Conservation (phyloP, 148 eudicot species). For the Beta vulgaris region DNA sequence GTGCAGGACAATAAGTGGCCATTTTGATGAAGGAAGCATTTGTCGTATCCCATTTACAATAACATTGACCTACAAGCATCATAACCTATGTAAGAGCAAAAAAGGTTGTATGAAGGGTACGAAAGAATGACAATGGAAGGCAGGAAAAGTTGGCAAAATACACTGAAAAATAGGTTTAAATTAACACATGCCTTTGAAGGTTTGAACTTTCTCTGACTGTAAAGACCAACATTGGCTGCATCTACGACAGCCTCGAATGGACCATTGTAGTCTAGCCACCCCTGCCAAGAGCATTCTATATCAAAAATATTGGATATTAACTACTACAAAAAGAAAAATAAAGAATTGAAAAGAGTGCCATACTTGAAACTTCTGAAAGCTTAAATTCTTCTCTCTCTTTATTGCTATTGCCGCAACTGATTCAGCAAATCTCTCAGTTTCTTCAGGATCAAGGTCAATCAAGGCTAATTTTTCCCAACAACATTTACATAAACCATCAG, state of each 20-base stretch:
- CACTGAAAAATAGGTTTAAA: not conserved
- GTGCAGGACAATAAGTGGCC: constrained; percentile 82
- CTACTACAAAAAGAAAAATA: constrained; percentile 1
- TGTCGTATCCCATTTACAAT: constrained; percentile 81
- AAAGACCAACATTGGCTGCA: constrained; percentile 86
- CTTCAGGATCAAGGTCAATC: constrained; percentile 86
- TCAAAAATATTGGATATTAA: constrained; percentile 5
- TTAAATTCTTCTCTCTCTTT: constrained; percentile 59
- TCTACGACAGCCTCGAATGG: constrained; percentile 95
- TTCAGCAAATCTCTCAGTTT: constrained; percentile 79
- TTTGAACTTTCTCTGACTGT: constrained; percentile 57
- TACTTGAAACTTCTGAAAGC: constrained; percentile 91
- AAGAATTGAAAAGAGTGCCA: constrained; percentile 16
- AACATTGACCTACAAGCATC: constrained; percentile 56
- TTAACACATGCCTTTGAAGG: constrained; percentile 60
- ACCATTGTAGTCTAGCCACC: constrained; percentile 83
- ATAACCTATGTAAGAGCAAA: not conserved
- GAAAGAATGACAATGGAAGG: not conserved
- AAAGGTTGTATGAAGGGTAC: not conserved
- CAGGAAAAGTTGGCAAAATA: not conserved
- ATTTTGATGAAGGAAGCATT: constrained; percentile 69
- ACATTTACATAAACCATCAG: constrained; percentile 66
- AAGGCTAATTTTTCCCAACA: constrained; percentile 75
- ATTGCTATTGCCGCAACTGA: constrained; percentile 79
- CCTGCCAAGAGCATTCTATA: constrained; percentile 42